Base-by-base conservation (phyloP, 768 basidiomycete species). In the Trametes coccinea region DNA sequence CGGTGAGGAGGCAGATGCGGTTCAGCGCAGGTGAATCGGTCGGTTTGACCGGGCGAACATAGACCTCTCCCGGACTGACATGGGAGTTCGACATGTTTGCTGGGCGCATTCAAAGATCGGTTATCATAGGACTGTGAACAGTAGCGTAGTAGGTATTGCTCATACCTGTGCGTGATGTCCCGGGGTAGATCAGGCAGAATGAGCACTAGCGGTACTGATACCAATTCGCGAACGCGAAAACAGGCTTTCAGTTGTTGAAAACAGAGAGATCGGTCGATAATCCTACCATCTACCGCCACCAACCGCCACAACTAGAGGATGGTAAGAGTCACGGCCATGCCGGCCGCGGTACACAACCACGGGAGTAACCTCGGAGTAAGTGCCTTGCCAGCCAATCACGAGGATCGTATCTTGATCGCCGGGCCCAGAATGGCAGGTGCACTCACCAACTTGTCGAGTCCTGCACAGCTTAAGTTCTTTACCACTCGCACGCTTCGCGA, bases 1-100 rank as follows among this genome's bases (percentile, higher is more conserved):
- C 88, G 4, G 90, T 92, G 55, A 88, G 77, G 31, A 93, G 79
- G 71, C 91, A 93, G 66, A 93, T 89, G 51, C 74, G 79, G 58
- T 87, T 89, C 48, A 93, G 75, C 0, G 84, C 79, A 2, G 77
- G 71, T 16, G 76, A 78, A 67, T 92, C 90, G 13, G 72, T 74
- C 59, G 78, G 76, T 17, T 77, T 80, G 7, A 81, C 88, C 65
- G 71, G 78, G 59, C 90, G 87, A 63, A 91, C 82, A 41, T 63
- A 63, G 34, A 63, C 53, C 13, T 44, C 57, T 10, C 27, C 11
- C 22, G 22, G 22, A 22, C 22, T 22, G 22, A 22, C 22, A 22
- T 22, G 22, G 22, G 22, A 0, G 22, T 22, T 22, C 1, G 22
- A 22, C 22, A 22, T 22, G 22, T 22, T 22, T 22, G 22, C 22